Base-by-base conservation (phyloP, 2,329 filamentous ascomycete species). In the Exophiala mesophila region DNA sequence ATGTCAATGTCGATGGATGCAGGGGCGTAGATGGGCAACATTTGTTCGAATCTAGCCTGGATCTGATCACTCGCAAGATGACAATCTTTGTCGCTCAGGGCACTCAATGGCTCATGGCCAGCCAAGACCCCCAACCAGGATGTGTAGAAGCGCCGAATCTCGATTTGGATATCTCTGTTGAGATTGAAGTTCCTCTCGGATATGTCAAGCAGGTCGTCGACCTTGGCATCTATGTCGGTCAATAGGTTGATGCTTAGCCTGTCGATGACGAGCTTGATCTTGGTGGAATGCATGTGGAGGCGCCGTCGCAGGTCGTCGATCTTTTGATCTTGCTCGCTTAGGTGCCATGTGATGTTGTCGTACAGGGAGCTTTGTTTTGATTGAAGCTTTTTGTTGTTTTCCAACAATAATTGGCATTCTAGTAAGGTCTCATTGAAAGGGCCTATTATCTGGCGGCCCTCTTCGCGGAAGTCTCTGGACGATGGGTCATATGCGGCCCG, bases 181-280 rank as follows among this genome's bases (percentile, higher is more conserved):
- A 42, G 23, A 16, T 13, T 30, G 13, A 42, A 10, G 15, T 26
- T 36, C 23, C 32, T 35, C 20, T 36, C 21, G 8, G 39, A 35
- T 31, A 36, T 36, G n/a, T 35, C 39, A 15, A 42, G 20, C 15
- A 42, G 23, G 13, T 42, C 39, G 15, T 42, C 33, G 9, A 42
- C 5, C 21, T 29, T 42, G 21, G 33, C 15, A 28, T 42, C 39
- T 7, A 42, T 20, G 20, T 35, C 18, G n/a, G 39, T 42, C 18
- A 42, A 18, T 13, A 42, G 32, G 16, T 42, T 29, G 15, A 42
- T 36, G 17, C 30, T 35, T 13, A 42, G 19, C 20, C 39, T 6
- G 23, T 42, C 39, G 26, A 42, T 42, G 8, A 42, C 39, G n/a
- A 42, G 39, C 15, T 35, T 36, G 23, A 42, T 42, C 20, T 42